Evolutionary conservation across 768 basidiomycete species (phyloP), one percentile per base, ranked within the genome.

Genomic region (Bullera alba): DNA sequence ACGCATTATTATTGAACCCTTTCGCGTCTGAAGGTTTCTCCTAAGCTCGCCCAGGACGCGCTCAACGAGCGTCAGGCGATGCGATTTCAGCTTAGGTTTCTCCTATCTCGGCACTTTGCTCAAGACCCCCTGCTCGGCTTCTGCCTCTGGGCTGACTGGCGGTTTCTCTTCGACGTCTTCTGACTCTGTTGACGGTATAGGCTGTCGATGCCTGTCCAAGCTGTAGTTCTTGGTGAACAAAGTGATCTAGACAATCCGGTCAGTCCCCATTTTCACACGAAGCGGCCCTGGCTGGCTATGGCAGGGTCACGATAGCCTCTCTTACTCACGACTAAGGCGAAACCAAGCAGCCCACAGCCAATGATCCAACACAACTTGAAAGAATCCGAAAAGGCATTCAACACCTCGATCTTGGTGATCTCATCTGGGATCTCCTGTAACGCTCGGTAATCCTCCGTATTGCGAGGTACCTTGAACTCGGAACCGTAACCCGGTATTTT

Each of bases 171-270:
- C n/a, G n/a, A n/a, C n/a, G n/a, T n/a, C n/a, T n/a, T n/a, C n/a
- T n/a, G n/a, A n/a, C n/a, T n/a, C n/a, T n/a, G n/a, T n/a, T n/a
- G n/a, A n/a, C n/a, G n/a, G n/a, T n/a, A n/a, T n/a, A n/a, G n/a
- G n/a, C n/a, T n/a, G n/a, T n/a, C n/a, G n/a, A n/a, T n/a, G n/a
- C n/a, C n/a, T n/a, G n/a, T n/a, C n/a, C n/a, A 63, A 36, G 36
- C 58, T 60, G 30, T 63, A 63, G 14, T 49, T 50, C 42, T 60
- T 63, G 41, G 54, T 54, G 35, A 48, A 63, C 8, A 63, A 46
- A 8, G 61, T 46, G n/a, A 52, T 35, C 55, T 57, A 45, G 16
- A 38, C 28, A 10, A 17, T 37, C 22, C 22, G 36, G 23, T 44
- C 42, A 44, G 42, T 26, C 27, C 10, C 23, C 42, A 10, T 16